Conservation (phyloP, 768 basidiomycete species). For the Rubroboletus satanas region DNA sequence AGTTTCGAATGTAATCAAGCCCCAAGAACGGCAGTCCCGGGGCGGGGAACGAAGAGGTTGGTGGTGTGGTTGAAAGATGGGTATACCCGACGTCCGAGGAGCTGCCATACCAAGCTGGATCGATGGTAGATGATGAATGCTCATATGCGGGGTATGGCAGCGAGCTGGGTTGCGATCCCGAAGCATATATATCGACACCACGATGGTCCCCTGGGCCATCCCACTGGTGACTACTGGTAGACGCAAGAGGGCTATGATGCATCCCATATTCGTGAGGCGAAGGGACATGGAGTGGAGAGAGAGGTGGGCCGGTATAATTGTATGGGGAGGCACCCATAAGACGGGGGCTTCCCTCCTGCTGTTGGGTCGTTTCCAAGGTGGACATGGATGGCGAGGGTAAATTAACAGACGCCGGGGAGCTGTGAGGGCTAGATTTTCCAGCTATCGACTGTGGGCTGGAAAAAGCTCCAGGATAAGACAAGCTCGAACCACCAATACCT, state of each 20-base stretch:
- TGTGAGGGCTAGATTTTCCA: conserved; percentile 57
- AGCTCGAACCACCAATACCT: conserved; percentile 39
- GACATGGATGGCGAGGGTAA: conserved; percentile 67
- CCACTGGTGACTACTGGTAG: conserved; percentile 39
- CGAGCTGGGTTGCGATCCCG: conserved; percentile 33
- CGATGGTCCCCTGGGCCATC: conserved; percentile 38
- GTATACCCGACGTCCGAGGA: conserved; percentile 38
- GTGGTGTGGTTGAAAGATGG: conserved; percentile 54
- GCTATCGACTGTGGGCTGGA: conserved; percentile 48
- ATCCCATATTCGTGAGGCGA: conserved; percentile 55
- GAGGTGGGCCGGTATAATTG: conserved; percentile 41
- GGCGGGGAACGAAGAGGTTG: conserved; percentile 61
- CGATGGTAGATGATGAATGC: conserved; percentile 37
- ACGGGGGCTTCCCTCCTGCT: conserved; percentile 54
- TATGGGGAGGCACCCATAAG: conserved; percentile 43
- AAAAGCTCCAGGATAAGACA: conserved; percentile 51
- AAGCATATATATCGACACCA: conserved; percentile 43
- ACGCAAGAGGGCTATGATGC: conserved; percentile 30
- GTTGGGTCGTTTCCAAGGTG: conserved; percentile 41
- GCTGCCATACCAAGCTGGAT: conserved; percentile 34
- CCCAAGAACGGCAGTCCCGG: conserved; percentile 81
- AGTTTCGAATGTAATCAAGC: conserved; percentile 80
- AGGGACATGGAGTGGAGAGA: conserved; percentile 50
- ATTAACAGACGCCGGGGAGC: conserved; percentile 71
- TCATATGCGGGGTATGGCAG: conserved; percentile 46